Base-by-base conservation (phyloP, 2,329 filamentous ascomycete species). In the Fusarium drepaniforme region DNA sequence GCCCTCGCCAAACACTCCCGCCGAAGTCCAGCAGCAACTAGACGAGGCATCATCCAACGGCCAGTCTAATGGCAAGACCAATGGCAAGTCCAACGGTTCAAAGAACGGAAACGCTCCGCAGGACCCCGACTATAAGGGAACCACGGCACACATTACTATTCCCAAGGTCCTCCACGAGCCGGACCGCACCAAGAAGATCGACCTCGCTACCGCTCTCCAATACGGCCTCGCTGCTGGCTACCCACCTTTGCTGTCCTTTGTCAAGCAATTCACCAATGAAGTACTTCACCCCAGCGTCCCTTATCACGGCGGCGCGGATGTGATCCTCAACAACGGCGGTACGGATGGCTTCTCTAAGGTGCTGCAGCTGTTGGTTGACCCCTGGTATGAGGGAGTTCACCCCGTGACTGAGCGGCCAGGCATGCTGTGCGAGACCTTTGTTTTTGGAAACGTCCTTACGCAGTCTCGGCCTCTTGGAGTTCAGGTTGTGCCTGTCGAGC, bases 201-300 rank as follows among this genome's bases (percentile, higher is more conserved):
- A 98, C 81, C 84, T 98, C 35, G 89, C 90, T 63, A 93, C 93
- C 0, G 95, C 95, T 4, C 87, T 98, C 63, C 96, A 98, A 84
- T 98, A 98, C 85, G 94, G 94, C 70, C 90, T 89, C n/a, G 92
- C 93, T 3, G 88, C 93, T 71, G 96, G 96, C 57, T 96, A 97
- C 77, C 94, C 94, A 1, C 91, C 95, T 0, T 87, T 98, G 28
- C 90, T 91, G 71, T 90, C 90, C 53, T 98, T 96, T 84, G 84
- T 98, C 66, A 91, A 93, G 71, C 90, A 96, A 80, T 97, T 98
- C 83, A 88, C 92, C 6, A 89, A 91, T 68, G 88, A 96, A 66
- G 89, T 94, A 77, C 86, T 98, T 62, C 94, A 98, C 81, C 95
- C 94, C 3, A 92, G 93, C 77, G 89, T 96, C 9, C 94, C 95